phyloP scores from a whole-genome alignment of 345 rosid genomes.

The Salix purpurea region DNA sequence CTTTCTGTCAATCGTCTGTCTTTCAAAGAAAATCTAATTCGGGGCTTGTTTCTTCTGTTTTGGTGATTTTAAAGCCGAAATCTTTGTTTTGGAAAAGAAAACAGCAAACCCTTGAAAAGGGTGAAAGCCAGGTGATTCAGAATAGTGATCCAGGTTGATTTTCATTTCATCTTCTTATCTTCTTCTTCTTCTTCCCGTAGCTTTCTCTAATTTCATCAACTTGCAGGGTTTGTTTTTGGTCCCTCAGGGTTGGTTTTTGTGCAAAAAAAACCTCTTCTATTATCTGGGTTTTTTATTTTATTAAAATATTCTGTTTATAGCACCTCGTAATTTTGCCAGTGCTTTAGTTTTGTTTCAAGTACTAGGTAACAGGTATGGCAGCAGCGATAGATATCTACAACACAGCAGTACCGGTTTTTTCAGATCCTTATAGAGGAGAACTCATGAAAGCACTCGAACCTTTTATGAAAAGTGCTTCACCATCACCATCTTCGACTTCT shows the following conservation, averaged over 20 bases:
- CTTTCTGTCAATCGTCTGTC: constrained; percentile 79
- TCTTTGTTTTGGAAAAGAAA: background rate
- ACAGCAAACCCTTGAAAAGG: constrained; percentile 46
- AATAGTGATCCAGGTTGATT: constrained; percentile 57
- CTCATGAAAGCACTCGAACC: constrained; percentile 79
- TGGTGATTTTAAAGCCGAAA: background rate
- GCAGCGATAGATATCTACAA: constrained; percentile 59
- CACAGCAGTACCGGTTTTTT: constrained; percentile 29
- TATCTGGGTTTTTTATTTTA: background rate
- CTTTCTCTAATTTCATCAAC: constrained; percentile 29
- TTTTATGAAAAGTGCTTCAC: constrained; percentile 35
- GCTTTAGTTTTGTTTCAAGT: background rate
- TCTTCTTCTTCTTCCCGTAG: constrained; percentile 2
- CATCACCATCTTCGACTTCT: background rate
- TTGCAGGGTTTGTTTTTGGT: constrained; percentile 56
- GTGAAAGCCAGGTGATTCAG: constrained; percentile 74
- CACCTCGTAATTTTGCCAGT: background rate
- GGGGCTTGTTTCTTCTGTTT: constrained; percentile 42
- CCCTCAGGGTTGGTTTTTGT: constrained; percentile 41
- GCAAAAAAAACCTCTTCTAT: constrained; percentile 3
- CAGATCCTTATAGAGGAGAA: constrained; percentile 59
- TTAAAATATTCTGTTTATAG: background rate
- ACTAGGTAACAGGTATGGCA: constrained; percentile 28
- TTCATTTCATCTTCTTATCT: background rate
- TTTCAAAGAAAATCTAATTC: constrained; percentile 38